Base-by-base conservation (phyloP, 2,329 filamentous ascomycete genomes). In the Talaromyces marneffei region DNA sequence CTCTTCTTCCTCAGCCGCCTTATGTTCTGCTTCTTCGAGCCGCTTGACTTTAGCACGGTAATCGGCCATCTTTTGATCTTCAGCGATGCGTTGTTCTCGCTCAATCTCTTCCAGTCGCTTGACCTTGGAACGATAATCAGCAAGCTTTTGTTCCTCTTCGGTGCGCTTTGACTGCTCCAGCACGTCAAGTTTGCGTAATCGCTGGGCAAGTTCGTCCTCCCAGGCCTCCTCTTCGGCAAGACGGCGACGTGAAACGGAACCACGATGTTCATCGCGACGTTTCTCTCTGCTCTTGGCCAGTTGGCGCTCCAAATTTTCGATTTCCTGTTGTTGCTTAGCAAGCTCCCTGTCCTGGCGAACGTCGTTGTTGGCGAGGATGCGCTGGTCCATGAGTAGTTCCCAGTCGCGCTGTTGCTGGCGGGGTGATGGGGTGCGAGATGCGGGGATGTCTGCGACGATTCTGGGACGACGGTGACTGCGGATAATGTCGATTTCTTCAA, bases 161-260 rank as follows among this genome's bases (percentile, higher is more conserved):
- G 65, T 77, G 72, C 69, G 80, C 76, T 64, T 78, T 69, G 69
- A 78, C 70, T 60, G 75, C 70, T 73, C 76, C 65, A 67, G 74
- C 65, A 65, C 65, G 50, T 75, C 70, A 23, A 75, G 68, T 35
- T 69, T 67, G 39, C 71, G 74, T 56, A 76, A 69, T 54, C 75
- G 74, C 48, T 75, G 73, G 58, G 69, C 71, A 50, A 74, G 71
- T 63, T 75, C 75, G 18, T 75, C 70, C 74, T 79, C 66, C 71
- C 77, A 66, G 71, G 73, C 66, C 62, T 79, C 75, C 12, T 82
- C 78, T 59, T 78, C 74, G 10, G 27, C 39, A 8, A 59, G 23
- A 71, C 64, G 46, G 71, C 61, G 25, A 37, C 60, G 60, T 14
- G 60, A 46, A 5, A 44, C 35, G 12, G 60, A 57, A 10, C 73